phyloP scores from a whole-genome alignment of 2,329 filamentous ascomycete genomes.

The Cladosporium sphaerospermum region DNA sequence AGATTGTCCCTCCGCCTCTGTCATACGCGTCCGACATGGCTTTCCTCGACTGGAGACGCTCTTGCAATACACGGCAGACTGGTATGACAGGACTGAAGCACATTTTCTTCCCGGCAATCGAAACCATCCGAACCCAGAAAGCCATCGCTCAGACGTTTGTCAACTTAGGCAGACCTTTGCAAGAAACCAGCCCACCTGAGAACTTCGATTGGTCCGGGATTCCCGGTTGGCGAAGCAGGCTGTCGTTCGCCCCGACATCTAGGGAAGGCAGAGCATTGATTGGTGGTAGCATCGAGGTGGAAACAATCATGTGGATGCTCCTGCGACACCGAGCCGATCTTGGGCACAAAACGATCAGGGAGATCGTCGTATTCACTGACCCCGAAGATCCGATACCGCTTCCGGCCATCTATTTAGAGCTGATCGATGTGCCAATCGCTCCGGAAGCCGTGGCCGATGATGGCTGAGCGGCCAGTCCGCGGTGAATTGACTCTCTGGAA shows the following conservation, averaged over 20 bases:
- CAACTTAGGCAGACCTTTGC: no score
- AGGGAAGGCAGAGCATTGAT: neutral
- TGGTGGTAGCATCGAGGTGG: neutral
- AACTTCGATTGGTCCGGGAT: neutral
- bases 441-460: no score
- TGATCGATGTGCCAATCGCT: no score
- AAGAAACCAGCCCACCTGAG: neutral
- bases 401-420: no score
- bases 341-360: neutral
- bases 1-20: neutral
- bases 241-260: neutral
- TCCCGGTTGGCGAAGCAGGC: neutral
- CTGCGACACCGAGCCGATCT: neutral
- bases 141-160: neutral
- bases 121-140: neutral
- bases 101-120: neutral
- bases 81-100: neutral
- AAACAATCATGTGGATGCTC: neutral
- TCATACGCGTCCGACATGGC: neutral
- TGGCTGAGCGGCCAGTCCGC: no score
- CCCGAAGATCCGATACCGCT: no score
- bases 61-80: neutral
- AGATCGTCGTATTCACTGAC: neutral
- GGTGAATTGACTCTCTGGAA: no score
- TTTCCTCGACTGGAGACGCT: neutral